These are phyloP conservation scores for Paecilomyces fulvus DNA, from an alignment of 2,329 filamentous ascomycete genomes.

Conservation along the genomic window DNA sequence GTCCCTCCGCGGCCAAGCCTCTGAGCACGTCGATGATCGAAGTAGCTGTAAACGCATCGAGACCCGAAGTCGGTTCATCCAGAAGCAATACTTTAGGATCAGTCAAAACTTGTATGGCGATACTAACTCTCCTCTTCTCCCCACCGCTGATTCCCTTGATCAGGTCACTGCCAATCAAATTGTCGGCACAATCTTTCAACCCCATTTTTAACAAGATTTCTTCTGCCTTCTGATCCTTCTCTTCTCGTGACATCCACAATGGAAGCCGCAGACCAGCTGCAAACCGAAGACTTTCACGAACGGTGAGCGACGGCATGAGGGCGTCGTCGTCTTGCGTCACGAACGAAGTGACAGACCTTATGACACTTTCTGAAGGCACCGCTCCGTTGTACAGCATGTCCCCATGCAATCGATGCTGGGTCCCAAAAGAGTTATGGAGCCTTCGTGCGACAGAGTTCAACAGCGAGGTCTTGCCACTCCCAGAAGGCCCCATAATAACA, in stretches of 20 bases:
- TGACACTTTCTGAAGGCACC: conserved; percentile 57
- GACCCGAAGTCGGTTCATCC: conserved; percentile 67
- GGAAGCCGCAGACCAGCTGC: conserved; percentile 64
- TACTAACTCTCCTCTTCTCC: conserved; percentile 68
- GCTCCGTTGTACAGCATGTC: conserved; percentile 63
- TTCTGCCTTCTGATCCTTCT: conserved; percentile 61
- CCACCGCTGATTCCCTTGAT: conserved; percentile 73
- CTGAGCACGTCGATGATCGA: conserved; percentile 68
- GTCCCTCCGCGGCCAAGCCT: conserved; percentile 62
- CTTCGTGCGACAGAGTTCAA: conserved; percentile 65
- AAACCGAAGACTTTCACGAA: conserved; percentile 64
- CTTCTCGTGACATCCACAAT: conserved; percentile 57
- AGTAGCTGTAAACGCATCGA: conserved; percentile 69
- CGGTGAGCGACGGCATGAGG: conserved; percentile 63
- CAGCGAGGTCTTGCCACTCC: conserved; percentile 67
- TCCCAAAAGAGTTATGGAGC: conserved; percentile 53
- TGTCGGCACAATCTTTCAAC: conserved; percentile 68
- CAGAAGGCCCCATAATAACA: conserved; percentile 72
- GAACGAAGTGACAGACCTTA: conserved; percentile 65
- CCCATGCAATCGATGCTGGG: conserved; percentile 54
- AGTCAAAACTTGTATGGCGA: conserved; percentile 68
- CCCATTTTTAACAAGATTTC: conserved; percentile 67
- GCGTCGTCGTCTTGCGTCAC: conserved; percentile 74
- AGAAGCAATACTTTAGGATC: conserved; percentile 65
- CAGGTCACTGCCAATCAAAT: conserved; percentile 61